phyloP scores from a whole-genome alignment of 163 green algal genomes.

The Scenedesmus sp. region DNA sequence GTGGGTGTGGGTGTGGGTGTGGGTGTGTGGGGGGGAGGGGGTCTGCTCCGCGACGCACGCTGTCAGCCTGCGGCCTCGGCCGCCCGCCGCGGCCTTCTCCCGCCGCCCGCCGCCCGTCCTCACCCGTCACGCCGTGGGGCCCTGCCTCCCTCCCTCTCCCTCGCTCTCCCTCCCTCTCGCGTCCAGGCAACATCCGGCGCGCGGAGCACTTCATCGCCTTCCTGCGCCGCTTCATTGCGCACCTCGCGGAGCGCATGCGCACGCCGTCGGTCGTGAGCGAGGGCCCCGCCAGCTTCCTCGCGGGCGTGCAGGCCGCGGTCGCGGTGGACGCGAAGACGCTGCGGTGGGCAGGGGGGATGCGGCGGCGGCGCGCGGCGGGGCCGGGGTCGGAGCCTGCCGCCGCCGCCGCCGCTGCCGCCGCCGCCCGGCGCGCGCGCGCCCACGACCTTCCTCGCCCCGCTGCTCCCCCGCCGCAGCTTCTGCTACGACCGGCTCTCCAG shows the following conservation, averaged over 20 bases:
- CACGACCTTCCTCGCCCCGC: not conserved
- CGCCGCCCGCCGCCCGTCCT: no score
- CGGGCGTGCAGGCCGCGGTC: slow-evolving; percentile 68
- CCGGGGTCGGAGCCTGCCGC: not conserved
- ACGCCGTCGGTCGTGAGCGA: slow-evolving; percentile 76
- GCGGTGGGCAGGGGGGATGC: slow-evolving; percentile 34
- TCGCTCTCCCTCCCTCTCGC: no score
- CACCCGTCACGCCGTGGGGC: no score
- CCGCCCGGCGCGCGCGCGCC: no score
- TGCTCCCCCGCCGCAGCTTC: slow-evolving; percentile 69
- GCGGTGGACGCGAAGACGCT: slow-evolving; percentile 70
- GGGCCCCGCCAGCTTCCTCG: slow-evolving; percentile 85
- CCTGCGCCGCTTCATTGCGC: slow-evolving; percentile 90
- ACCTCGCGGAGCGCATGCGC: slow-evolving; percentile 80
- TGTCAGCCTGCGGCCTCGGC: no score
- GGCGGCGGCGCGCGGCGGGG: no score
- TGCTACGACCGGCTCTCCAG: slow-evolving; percentile 96
- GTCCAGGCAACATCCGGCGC: slow-evolving; percentile 92
- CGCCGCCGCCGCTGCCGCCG: no score
- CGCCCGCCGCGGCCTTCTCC: not conserved
- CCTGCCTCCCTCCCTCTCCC: no score
- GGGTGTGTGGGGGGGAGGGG: not conserved
- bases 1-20: not conserved
- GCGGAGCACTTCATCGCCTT: slow-evolving; percentile 99
- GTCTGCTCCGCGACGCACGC: no score